phyloP scores from a whole-genome alignment of 2,329 filamentous ascomycete species.

The Fusarium ramigenum region DNA sequence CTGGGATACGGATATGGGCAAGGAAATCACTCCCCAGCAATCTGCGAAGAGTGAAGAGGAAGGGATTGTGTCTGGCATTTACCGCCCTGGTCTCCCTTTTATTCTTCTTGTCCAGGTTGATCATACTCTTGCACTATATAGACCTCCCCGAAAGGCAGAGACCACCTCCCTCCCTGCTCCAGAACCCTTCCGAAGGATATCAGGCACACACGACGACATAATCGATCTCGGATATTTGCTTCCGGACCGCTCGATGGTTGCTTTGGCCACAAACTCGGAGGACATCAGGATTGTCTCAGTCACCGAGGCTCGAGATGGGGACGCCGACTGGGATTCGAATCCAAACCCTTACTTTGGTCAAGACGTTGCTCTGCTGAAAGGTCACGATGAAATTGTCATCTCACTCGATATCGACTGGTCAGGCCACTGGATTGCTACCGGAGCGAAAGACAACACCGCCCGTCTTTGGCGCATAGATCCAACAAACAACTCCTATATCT shows the following conservation, averaged over 20 bases:
- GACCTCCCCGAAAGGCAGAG: slow-evolving; percentile 53
- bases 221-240: slow-evolving; percentile 92
- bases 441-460: slow-evolving; percentile 95
- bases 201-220: slow-evolving; percentile 96
- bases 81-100: slow-evolving; percentile 71
- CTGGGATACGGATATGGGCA: slow-evolving; percentile 81
- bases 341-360: slow-evolving; percentile 80
- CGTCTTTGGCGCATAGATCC: slow-evolving; percentile 89
- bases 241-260: slow-evolving; percentile 81
- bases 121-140: slow-evolving; percentile 84
- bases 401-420: slow-evolving; percentile 96
- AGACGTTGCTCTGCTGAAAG: slow-evolving; percentile 85
- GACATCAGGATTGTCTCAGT: slow-evolving; percentile 89
- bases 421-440: slow-evolving; percentile 94
- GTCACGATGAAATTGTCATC: slow-evolving; percentile 95
- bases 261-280: slow-evolving; percentile 94
- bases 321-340: slow-evolving; percentile 34
- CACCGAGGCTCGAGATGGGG: slow-evolving; percentile 48
- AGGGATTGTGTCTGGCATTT: slow-evolving; percentile 77
- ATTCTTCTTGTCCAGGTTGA: slow-evolving; percentile 88
- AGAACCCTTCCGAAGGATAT: slow-evolving; percentile 78
- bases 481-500: slow-evolving; percentile 77
- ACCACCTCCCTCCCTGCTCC: slow-evolving; percentile 49
- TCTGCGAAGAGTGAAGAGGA: slow-evolving; percentile 66
- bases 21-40: slow-evolving; percentile 82